Conservation (phyloP, 805 yeast genomes). For the Wickerhamomyces sydowiorum region DNA sequence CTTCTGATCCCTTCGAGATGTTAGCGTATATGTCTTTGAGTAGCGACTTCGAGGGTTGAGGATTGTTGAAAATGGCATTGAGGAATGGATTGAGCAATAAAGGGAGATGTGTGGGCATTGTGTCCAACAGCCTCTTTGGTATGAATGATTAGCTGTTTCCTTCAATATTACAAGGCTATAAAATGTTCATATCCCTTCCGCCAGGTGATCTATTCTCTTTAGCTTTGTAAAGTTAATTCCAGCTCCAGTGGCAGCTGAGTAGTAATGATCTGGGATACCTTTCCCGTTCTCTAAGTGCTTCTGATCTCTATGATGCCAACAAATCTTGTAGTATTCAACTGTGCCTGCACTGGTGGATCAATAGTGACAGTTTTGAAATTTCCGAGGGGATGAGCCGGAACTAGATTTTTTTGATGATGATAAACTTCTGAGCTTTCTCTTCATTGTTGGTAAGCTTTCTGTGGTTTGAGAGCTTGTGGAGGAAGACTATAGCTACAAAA, state of each 20-base stretch:
- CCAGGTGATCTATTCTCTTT: too few species aligned
- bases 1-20: conserved; percentile 26
- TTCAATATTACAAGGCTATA: not conserved
- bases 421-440: not conserved
- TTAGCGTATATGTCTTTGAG: conserved; percentile 39
- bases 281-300: too few species aligned
- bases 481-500: not conserved
- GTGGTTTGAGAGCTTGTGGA: too few species aligned
- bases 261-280: too few species aligned
- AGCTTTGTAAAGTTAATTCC: not conserved
- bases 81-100: conserved; percentile 55
- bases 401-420: not conserved
- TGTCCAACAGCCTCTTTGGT: not conserved
- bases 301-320: too few species aligned
- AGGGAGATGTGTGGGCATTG: conserved; percentile 41
- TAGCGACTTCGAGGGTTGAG: conserved; percentile 41
- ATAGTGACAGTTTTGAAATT: not conserved
- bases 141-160: not conserved
- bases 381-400: not conserved
- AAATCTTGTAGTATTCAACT: too few species aligned
- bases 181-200: too few species aligned
- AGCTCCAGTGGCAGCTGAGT: too few species aligned
- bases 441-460: too few species aligned
- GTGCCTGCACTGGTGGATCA: not conserved
- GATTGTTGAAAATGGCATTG: conserved; percentile 62